Base-by-base conservation (phyloP, 345 rosid species). In the Dipteronia sinensis region DNA sequence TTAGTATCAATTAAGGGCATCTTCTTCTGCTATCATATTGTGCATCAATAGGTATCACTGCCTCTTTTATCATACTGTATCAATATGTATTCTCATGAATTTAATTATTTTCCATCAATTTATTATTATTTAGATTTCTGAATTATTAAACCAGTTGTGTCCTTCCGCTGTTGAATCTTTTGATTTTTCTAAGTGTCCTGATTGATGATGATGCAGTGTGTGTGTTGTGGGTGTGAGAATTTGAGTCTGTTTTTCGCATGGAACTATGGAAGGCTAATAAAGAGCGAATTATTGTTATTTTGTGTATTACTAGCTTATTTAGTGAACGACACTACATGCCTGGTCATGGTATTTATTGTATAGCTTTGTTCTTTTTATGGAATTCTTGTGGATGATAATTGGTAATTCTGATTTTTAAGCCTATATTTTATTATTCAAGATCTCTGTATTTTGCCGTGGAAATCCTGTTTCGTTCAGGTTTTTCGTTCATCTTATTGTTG, bases 121-220 rank as follows among this genome's bases (percentile, higher is more conserved):
- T 19, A 2, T 7, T 17, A 40, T 7, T 44, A 68, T 68, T 20
- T 68, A 20, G 56, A n/a, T 23, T 69, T 47, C 38, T 6, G 58
- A 47, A 69, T 59, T 34, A 53, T 46, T 27, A 23, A 23, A 46
- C 38, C 20, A 23, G 58, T 1, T 10, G 11, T 27, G 20, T 59
- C 5, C 8, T 59, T 20, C 9, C 66, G 40, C 13, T 56, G 34
- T 29, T 55, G 67, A 40, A 59, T 72, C 15, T 20, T 17, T 59
- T 12, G 15, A 38, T 13, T 0, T 19, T 44, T 31, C n/a, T 38
- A 6, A 49, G 55, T 56, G 13, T 38, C 29, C n/a, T 38, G 31
- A n/a, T 72, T 22, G 55, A 17, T 72, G 67, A 6, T 53, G 44
- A 17, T 71, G 25, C 74, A n/a, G 20, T 59, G 51, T 72, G 67